Evolutionary conservation across 352 stramenopile genomes (phyloP).

Genomic region (Globisporangium radiosum): DNA sequence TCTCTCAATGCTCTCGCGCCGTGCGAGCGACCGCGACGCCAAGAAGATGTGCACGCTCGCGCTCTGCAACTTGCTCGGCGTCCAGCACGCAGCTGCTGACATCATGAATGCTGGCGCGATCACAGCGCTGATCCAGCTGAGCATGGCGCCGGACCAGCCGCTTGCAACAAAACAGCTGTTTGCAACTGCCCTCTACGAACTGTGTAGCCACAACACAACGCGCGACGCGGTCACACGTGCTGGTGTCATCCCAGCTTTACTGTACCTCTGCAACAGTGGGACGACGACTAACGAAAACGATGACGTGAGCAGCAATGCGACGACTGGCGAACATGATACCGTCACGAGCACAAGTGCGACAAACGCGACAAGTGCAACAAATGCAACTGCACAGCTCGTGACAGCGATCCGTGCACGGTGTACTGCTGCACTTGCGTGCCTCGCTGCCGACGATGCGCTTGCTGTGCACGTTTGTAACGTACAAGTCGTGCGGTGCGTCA

Average conservation of each 20-base stretch:
- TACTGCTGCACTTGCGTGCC: conserved; percentile 50
- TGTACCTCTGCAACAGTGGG: conserved; percentile 21
- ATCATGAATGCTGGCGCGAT: conserved; percentile 67
- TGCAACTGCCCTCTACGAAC: conserved; percentile 53
- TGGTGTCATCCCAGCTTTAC: conserved; percentile 50
- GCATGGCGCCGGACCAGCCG: conserved; percentile 35
- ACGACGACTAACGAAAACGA: conserved; percentile 18
- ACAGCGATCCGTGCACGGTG: conserved; percentile 56
- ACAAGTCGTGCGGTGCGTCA: conserved; percentile 51
- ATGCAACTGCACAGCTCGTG: conserved; percentile 8
- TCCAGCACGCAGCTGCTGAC: conserved; percentile 61
- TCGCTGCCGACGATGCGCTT: conserved; percentile 39
- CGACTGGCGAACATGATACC: conserved; percentile 1
- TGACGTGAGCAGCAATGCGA: background rate
- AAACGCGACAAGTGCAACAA: background rate
- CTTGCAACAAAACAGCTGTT: conserved; percentile 53
- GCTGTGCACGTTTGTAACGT: conserved; percentile 33
- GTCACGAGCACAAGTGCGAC: background rate
- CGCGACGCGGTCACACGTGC: conserved; percentile 37
- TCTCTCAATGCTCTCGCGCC: conserved; percentile 40
- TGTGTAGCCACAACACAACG: conserved; percentile 51
- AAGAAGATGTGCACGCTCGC: conserved; percentile 77
- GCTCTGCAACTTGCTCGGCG: conserved; percentile 70
- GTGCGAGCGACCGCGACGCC: conserved; percentile 26
- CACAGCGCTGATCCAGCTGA: conserved; percentile 54